phyloP scores from a whole-genome alignment of 257 asterid genomes.

The Mitragyna speciosa region DNA sequence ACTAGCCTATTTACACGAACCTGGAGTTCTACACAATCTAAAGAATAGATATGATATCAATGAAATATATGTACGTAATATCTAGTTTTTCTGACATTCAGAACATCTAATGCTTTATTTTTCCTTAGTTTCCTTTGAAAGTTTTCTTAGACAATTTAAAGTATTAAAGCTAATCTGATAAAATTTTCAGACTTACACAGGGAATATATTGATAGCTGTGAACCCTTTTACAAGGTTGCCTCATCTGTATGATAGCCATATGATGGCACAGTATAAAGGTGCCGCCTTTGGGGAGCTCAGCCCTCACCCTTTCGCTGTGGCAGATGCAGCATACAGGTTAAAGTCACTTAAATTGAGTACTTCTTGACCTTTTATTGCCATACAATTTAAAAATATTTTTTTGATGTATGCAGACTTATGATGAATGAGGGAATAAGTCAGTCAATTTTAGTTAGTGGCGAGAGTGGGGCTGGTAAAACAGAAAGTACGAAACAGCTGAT shows the following conservation, averaged over 20 bases:
- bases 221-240: slow-evolving; percentile 68
- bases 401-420: slow-evolving; percentile 72
- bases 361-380: background rate
- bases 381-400: slow-evolving; percentile 4
- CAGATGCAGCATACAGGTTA: slow-evolving; percentile 98
- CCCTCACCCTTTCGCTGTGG: slow-evolving; percentile 99
- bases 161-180: background rate
- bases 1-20: slow-evolving; percentile 98
- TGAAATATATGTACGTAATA: slow-evolving; percentile 81
- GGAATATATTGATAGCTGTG: slow-evolving; percentile 94
- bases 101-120: background rate
- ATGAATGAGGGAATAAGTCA: slow-evolving; percentile 90
- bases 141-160: background rate
- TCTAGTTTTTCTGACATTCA: background rate
- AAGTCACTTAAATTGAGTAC: slow-evolving; percentile 12
- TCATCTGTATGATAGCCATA: slow-evolving; percentile 62
- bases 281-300: slow-evolving; percentile 54
- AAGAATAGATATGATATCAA: slow-evolving; percentile 95
- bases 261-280: slow-evolving; percentile 76
- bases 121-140: background rate
- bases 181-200: slow-evolving; percentile 77
- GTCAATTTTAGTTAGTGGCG: slow-evolving; percentile 97
- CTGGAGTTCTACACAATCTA: slow-evolving; percentile 83
- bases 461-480: slow-evolving; percentile 99
- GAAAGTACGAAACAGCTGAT: slow-evolving; percentile 95